phyloP scores from a whole-genome alignment of 495 filamentous ascomycete species.

The Pseudotulostoma volvatum region DNA sequence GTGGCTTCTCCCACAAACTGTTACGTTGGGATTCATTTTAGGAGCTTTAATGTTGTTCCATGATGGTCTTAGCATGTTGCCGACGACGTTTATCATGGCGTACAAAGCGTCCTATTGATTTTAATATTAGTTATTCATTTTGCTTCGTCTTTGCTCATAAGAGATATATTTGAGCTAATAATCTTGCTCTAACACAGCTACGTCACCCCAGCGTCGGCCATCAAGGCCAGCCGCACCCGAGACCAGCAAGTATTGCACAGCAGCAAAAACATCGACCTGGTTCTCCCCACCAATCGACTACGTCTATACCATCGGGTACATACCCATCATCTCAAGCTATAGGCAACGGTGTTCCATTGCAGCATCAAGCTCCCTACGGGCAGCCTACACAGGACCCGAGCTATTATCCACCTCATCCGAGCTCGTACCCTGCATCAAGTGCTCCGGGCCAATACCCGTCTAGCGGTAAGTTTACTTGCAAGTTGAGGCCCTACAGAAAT shows the following conservation, averaged over 20 bases:
- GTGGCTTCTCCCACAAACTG: no score
- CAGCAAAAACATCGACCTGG: constrained; percentile 42
- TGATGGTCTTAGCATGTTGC: no score
- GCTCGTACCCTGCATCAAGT: constrained; percentile 54
- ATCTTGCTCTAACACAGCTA: constrained; percentile 13
- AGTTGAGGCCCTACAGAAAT: no score
- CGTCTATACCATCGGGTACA: constrained; percentile 35
- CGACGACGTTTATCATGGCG: no score
- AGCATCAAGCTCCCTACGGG: constrained; percentile 35
- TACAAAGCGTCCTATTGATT: no score
- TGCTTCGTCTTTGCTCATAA: no score
- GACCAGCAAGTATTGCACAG: constrained; percentile 47
- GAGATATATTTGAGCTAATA: constrained; percentile 1
- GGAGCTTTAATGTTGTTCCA: no score
- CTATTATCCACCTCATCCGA: constrained; percentile 56
- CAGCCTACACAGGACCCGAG: constrained; percentile 45
- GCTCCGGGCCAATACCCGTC: constrained; percentile 57
- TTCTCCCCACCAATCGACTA: constrained; percentile 29
- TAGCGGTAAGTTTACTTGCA: constrained; percentile 45
- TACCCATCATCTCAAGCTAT: constrained; percentile 41
- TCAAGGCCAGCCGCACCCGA: constrained; percentile 36
- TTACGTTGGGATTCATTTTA: no score
- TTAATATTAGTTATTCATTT: no score
- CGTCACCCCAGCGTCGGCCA: constrained; percentile 21
- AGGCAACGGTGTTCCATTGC: constrained; percentile 24